Percentiles rank a stretch among this genome's conserved stretches.
These are phyloP conservation scores for Fusarium tupiense DNA, from an alignment of 2,329 filamentous ascomycete genomes.

Conservation along the genomic window DNA sequence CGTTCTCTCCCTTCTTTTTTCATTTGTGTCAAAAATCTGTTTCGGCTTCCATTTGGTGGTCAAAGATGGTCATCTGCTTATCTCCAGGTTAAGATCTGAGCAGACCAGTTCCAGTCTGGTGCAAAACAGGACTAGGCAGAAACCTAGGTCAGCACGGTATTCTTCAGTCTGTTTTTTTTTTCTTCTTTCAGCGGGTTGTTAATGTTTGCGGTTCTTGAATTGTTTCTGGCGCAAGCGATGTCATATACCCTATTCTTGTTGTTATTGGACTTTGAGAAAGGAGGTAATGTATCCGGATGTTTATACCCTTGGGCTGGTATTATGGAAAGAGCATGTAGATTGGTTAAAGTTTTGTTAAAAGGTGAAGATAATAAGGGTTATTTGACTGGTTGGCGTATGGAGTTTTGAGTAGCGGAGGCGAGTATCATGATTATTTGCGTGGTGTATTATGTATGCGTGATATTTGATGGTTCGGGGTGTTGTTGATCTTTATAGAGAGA, in stretches of 20 bases:
- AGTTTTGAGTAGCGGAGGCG: not conserved
- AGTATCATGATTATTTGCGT: not conserved
- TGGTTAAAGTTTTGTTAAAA: constrained; percentile 1
- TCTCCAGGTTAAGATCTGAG: not conserved
- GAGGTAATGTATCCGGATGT: constrained; percentile 21
- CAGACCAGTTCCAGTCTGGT: constrained; percentile 28
- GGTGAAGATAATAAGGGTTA: not conserved
- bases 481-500: not conserved
- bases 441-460: not conserved
- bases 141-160: constrained; percentile 15
- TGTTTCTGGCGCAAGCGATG: constrained; percentile 1
- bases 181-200: not conserved
- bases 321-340: constrained; percentile 11
- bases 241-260: constrained; percentile 26
- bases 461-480: not conserved
- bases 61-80: not conserved
- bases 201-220: constrained; percentile 1
- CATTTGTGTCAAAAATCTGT: not conserved
- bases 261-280: constrained; percentile 12
- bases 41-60: not conserved
- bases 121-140: constrained; percentile 32
- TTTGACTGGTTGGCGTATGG: not conserved
- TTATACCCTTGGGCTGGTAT: constrained; percentile 10
- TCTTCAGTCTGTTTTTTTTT: not conserved
- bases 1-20: not conserved